phyloP scores from a whole-genome alignment of 805 yeast genomes.

The Cyberlindnera subsufficiens region DNA sequence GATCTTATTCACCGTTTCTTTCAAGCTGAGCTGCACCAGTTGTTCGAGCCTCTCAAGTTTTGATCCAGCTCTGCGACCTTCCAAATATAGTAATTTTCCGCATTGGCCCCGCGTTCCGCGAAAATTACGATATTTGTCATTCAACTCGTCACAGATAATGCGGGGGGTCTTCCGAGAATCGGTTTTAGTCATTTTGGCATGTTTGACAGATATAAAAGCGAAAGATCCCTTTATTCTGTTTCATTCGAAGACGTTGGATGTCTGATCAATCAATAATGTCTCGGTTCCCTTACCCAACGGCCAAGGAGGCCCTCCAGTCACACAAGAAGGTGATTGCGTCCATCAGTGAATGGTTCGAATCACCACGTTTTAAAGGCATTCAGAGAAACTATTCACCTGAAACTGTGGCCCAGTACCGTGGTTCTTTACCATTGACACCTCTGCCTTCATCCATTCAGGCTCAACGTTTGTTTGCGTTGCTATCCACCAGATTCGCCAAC shows the following conservation, averaged over 20 bases:
- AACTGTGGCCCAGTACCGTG: conserved; percentile 48
- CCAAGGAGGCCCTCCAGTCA: conserved; percentile 10
- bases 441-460: conserved; percentile 51
- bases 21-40: no score
- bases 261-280: conserved; percentile 4
- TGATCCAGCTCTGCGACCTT: no score
- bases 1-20: no score
- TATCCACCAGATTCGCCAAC: conserved; percentile 34
- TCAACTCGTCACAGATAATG: no score
- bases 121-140: not conserved
- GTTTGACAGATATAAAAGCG: no score
- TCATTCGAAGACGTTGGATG: no score
- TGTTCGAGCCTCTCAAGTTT: no score
- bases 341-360: conserved; percentile 45
- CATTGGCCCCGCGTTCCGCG: not conserved
- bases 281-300: conserved; percentile 18
- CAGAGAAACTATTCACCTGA: conserved; percentile 47
- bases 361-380: conserved; percentile 40
- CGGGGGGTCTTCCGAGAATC: no score
- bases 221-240: no score
- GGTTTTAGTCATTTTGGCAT: no score
- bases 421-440: conserved; percentile 31
- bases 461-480: conserved; percentile 39
- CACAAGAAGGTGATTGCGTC: conserved; percentile 26
- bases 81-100: not conserved